Evolutionary conservation across 306 rosid species (phyloP).

Genomic region (Citrullus amarus): DNA sequence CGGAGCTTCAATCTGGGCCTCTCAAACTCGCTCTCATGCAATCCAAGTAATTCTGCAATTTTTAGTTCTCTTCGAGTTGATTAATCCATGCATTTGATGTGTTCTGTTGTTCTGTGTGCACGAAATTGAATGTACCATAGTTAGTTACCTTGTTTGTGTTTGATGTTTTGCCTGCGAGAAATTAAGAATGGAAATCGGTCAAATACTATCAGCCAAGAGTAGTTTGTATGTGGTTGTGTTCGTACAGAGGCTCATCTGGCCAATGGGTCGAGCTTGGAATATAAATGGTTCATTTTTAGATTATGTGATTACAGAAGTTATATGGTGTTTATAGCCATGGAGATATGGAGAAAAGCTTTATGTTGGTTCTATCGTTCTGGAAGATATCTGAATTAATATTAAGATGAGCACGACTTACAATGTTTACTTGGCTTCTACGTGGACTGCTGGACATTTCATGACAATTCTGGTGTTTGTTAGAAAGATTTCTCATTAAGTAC

Average conservation of each 20-base stretch:
- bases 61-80: neutral
- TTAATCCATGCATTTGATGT: conserved; percentile 3
- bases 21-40: conserved; percentile 79
- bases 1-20: conserved; percentile 80
- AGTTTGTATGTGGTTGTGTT: neutral
- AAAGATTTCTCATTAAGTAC: neutral
- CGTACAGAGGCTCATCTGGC: neutral
- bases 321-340: neutral
- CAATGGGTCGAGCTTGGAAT: neutral
- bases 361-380: neutral
- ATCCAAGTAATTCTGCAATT: conserved; percentile 21
- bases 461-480: neutral
- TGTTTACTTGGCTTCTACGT: neutral
- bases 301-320: neutral
- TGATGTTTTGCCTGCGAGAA: conserved; percentile 21
- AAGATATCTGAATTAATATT: neutral
- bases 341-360: neutral
- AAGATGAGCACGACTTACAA: neutral
- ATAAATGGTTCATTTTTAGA: neutral
- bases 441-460: neutral
- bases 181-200: neutral
- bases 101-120: conserved; percentile 7
- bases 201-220: neutral
- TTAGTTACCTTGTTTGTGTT: conserved; percentile 15
- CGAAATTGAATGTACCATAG: neutral